A percentile compares a stretch with the other conserved stretches of the same genome.
phyloP scores from a whole-genome alignment of 1,139 yeast genomes.

The Kodamaea anthophila region DNA sequence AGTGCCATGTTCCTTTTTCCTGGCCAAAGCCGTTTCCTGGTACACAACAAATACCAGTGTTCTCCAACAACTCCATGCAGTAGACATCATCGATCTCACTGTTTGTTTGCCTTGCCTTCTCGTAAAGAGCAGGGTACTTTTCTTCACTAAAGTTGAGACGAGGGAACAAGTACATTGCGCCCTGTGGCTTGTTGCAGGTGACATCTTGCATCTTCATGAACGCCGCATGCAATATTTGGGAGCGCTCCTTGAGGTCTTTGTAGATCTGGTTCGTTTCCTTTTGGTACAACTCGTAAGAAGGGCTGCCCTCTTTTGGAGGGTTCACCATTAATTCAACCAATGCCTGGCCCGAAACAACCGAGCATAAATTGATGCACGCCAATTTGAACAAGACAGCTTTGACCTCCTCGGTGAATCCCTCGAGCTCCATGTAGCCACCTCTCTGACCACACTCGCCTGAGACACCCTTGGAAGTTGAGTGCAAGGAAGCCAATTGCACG shows the following conservation, averaged over 20 bases:
- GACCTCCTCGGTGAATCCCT: constrained; percentile 71
- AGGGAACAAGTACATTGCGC: constrained; percentile 98
- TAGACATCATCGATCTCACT: constrained; percentile 78
- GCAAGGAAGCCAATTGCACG: constrained; percentile 88
- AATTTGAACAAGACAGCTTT: constrained; percentile 69
- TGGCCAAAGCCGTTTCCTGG: constrained; percentile 99
- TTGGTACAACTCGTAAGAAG: constrained; percentile 62
- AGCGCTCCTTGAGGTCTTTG: constrained; percentile 55
- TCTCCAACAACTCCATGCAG: constrained; percentile 73
- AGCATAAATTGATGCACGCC: constrained; percentile 86
- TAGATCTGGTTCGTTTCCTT: constrained; percentile 59
- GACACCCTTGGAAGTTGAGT: constrained; percentile 94
- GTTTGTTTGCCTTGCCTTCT: constrained; percentile 50
- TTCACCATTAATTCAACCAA: constrained; percentile 87
- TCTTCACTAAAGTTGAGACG: constrained; percentile 52
- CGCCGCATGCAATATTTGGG: constrained; percentile 59
- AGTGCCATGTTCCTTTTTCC: constrained; percentile 77
- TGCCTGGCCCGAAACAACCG: constrained; percentile 93
- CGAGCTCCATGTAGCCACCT: constrained; percentile 95
- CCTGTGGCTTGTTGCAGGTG: constrained; percentile 81
- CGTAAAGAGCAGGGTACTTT: constrained; percentile 45
- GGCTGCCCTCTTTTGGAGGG: constrained; percentile 78
- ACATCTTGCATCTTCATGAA: constrained; percentile 76
- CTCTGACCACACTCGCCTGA: constrained; percentile 99
- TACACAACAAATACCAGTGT: constrained; percentile 94